Base-by-base conservation (phyloP, 306 rosid species). In the Ormosia semicastrata region DNA sequence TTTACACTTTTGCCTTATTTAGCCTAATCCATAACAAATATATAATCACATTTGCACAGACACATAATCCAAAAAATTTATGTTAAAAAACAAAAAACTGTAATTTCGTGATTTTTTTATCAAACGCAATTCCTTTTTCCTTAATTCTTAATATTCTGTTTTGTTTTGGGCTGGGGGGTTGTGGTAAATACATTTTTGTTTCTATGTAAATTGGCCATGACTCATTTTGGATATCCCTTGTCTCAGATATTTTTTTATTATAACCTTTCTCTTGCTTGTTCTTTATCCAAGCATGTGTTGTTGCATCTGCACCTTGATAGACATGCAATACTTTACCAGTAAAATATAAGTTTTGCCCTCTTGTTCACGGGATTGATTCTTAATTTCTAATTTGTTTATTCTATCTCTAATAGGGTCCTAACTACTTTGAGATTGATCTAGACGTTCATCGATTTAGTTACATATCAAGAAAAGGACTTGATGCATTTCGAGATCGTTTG, bases 401-500 rank as follows among this genome's bases (percentile, higher is more conserved):
- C 50, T 44, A 30, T 66, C 57, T 44, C 40, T 64, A 8, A 71
- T 87, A 96, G 99, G 99, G 97, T 76, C 85, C 94, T 67, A 88
- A 92, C 71, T 96, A 92, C 90, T 89, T 96, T 70, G 99, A 96
- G 97, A 92, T 96, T 10, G 99, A 96, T 89, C 88, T 96, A 8
- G 99, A 96, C 87, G 92, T 96, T 80, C 99, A 93, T 85, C 91
- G 98, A 3, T 96, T 96, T 88, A 89, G 99, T 90, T 96, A 93
- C 87, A 92, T 96, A 66, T 91, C 98, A 30, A 91, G 99, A 86
- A 93, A 91, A 86, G 98, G 99, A 59, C 94, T 96, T 2, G 99
- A 96, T 46, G 70, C 97, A 6, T 93, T 96, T 69, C 80, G 98
- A 47, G 97, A 92, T 53, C 96, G 97, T 58, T 71, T 96, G 34